Base-by-base conservation (phyloP, 2,329 filamentous ascomycete species). In the Cytospora schulzeri region DNA sequence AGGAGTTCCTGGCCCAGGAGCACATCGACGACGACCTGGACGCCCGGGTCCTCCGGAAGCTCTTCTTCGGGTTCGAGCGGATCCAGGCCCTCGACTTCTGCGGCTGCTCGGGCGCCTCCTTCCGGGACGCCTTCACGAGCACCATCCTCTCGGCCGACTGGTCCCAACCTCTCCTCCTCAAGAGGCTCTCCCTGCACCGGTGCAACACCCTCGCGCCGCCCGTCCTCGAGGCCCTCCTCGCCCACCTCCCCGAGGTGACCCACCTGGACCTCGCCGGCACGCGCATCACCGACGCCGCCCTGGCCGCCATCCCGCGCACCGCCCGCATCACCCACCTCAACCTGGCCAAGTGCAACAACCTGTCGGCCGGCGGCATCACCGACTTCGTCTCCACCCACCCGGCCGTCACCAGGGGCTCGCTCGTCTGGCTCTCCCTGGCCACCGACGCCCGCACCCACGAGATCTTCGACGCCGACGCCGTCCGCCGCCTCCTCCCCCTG, bases 261-360 rank as follows among this genome's bases (percentile, higher is more conserved):
- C 91, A 93, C 73, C 84, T 95, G 45, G 91, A 95, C 72, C 82
- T 93, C n/a, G 86, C 89, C 12, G 90, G 91, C 69, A 93, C 91
- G 1, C 85, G 89, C 69, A 86, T 95, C 70, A 93, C 88, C 38
- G 86, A 92, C 73, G 79, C 81, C 28, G 91, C 91, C 5, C 81
- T 95, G 19, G 79, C 84, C 69, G 86, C 86, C 24, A 91, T 94
- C 67, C 90, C 91, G 0, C 73, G 81, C n/a, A 88, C 88, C 5
- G 91, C 91, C 14, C 81, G 80, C 67, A 83, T 94, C 68, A 93
- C 89, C 1, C 91, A 95, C 73, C 79, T 95, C 61, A 93, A 92
- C 71, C 78, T 95, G 55, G 87, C 89, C 68, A 91, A 91, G 76
- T 94, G 91, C 80, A 87, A 85, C 60, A 82, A 86, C 60, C 81